Evolutionary conservation across 495 filamentous ascomycete genomes (phyloP).

Genomic region (Elaphomyces granulatus): DNA sequence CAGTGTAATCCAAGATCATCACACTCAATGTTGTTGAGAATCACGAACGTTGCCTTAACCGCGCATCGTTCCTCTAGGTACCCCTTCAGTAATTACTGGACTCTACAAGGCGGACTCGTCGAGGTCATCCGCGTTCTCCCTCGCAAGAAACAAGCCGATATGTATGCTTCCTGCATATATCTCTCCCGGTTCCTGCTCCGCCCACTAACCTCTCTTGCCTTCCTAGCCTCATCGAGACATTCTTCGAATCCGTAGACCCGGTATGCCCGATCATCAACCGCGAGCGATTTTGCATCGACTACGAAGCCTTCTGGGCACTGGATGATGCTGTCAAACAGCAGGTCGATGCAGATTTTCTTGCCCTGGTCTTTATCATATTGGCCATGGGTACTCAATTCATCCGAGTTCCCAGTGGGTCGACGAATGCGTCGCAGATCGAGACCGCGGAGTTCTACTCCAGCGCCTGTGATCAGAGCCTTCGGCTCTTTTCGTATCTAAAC

Average conservation of each 20-base stretch:
- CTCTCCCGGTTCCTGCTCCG: not conserved
- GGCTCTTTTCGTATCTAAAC: slow-evolving; percentile 53
- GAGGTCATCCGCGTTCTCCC: slow-evolving; percentile 59
- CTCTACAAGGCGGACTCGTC: slow-evolving; percentile 50
- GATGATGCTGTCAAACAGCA: slow-evolving; percentile 31
- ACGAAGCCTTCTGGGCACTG: slow-evolving; percentile 54
- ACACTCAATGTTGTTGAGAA: slow-evolving; percentile 13
- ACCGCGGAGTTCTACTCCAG: slow-evolving; percentile 55
- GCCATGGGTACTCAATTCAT: slow-evolving; percentile 63
- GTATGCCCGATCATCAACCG: slow-evolving; percentile 60
- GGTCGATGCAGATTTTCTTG: slow-evolving; percentile 45
- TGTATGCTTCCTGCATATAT: slow-evolving; percentile 15
- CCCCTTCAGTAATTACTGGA: slow-evolving; percentile 66
- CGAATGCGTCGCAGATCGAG: slow-evolving; percentile 26
- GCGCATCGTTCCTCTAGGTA: slow-evolving; percentile 51
- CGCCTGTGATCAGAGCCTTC: slow-evolving; percentile 53
- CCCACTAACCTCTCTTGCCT: not conserved
- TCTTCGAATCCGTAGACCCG: slow-evolving; percentile 60
- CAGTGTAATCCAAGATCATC: slow-evolving; percentile 1
- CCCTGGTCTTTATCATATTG: slow-evolving; percentile 52
- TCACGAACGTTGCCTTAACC: slow-evolving; percentile 22
- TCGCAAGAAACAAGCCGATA: slow-evolving; percentile 55
- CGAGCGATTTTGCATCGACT: slow-evolving; percentile 52
- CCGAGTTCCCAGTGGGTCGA: slow-evolving; percentile 21
- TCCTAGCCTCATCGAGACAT: slow-evolving; percentile 39